Base-by-base conservation (phyloP, 495 filamentous ascomycete genomes). In the Geopyxis carbonaria region DNA sequence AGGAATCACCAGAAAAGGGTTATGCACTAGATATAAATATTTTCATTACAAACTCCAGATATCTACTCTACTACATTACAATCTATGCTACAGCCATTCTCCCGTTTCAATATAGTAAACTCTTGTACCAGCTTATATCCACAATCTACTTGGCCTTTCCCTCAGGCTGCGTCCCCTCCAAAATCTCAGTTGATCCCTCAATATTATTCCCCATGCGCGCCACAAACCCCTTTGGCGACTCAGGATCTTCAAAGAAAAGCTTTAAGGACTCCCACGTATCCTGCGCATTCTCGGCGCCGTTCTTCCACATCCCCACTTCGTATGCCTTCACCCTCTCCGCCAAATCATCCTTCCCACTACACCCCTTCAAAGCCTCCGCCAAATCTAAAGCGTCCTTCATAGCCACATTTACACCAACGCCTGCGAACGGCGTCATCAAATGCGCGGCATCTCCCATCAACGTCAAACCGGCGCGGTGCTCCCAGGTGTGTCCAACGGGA, bases 371-470 rank as follows among this genome's bases (percentile, higher is more conserved):
- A 1, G 43, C 47, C 22, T 47, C 40, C 0, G 70, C 57, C 47
- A 77, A 59, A 33, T 70, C 52, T 58, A 73, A 46, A 3, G 73
- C 66, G 47, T 78, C 73, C 34, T 60, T 54, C 55, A 78, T 62
- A 0, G 68, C 72, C 2, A 67, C 45, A 38, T 78, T 75, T 13
- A 75, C 69, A 2, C 73, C 73, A 7, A 67, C 67, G 4, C 73
- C 73, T 0, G 65, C 67, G 45, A 68, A 73, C 0, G 71, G 71
- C 2, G 64, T 67, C 70, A 73, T 73, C 4, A 75, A 43, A 46
- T 78, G 70, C 4, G 73, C 73, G 3, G 73, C 68, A 53, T 76
- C 73, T 3, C 73, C 73, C 18, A 74, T 58, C 5, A 76, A 48
- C 2, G 72, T 70, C 5, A 68, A 55, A 7, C 64, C 61, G 0